A percentile compares a stretch with the other conserved stretches of the same genome.
Conservation (phyloP, 352 stramenopile genomes). For the Pythium monospermum region DNA sequence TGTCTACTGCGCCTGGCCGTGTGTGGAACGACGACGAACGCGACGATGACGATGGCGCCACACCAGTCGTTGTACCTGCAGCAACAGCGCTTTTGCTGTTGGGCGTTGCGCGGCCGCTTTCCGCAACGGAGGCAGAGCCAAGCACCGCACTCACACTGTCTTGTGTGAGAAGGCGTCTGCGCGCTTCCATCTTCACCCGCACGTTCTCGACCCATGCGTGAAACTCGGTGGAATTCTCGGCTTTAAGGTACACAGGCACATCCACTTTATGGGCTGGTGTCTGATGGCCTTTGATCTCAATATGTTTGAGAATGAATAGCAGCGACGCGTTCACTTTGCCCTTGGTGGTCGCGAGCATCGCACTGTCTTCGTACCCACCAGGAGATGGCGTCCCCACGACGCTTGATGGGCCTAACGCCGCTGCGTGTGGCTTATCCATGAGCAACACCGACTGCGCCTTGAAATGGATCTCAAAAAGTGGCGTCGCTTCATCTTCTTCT, state of each 20-base stretch:
- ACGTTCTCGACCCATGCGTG: slow-evolving; percentile 47
- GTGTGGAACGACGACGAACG: too few species aligned
- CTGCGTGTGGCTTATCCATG: slow-evolving; percentile 19
- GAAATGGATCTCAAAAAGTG: slow-evolving; percentile 64
- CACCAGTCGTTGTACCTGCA: too few species aligned
- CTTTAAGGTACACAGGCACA: slow-evolving; percentile 43
- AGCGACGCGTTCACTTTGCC: slow-evolving; percentile 28
- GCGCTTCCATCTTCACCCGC: slow-evolving; percentile 43
- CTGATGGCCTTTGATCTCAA: slow-evolving; percentile 37
- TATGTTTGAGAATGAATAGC: slow-evolving; percentile 39
- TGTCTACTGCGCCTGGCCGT: too few species aligned
- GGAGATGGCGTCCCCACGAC: too few species aligned
- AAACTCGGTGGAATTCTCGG: slow-evolving; percentile 37
- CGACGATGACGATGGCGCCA: too few species aligned
- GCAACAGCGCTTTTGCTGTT: too few species aligned
- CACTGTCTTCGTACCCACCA: slow-evolving; percentile 5
- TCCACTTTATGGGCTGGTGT: slow-evolving; percentile 36
- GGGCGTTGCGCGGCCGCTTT: neutral
- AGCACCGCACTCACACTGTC: slow-evolving; percentile 14
- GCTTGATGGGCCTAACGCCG: neutral
- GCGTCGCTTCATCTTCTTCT: slow-evolving; percentile 32
- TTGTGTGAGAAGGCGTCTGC: slow-evolving; percentile 29
- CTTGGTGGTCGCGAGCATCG: slow-evolving; percentile 17
- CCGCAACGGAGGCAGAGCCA: neutral
- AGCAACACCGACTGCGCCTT: slow-evolving; percentile 34